These are phyloP conservation scores for Melastoma candidum DNA, from an alignment of 441 rosid genomes.

Conservation along the genomic window DNA sequence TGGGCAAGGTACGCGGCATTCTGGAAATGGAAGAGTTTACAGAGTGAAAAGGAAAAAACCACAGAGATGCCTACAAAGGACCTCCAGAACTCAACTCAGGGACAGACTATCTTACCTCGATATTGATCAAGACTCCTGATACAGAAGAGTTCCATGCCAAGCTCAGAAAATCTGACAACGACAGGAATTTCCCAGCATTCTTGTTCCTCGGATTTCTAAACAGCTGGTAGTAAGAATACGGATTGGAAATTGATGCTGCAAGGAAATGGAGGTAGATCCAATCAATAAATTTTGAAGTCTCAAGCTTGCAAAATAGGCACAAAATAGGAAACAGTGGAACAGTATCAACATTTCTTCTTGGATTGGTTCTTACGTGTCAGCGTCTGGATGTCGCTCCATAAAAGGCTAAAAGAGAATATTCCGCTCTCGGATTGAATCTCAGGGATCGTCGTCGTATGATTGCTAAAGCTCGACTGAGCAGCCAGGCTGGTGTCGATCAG, in stretches of 20 bases:
- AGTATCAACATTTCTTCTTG: too few species aligned
- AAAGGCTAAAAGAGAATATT: slow-evolving; percentile 50
- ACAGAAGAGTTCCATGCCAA: slow-evolving; percentile 41
- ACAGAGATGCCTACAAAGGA: neutral
- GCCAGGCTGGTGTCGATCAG: slow-evolving; percentile 39
- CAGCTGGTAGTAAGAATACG: slow-evolving; percentile 14
- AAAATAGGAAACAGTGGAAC: too few species aligned
- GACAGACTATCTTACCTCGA: slow-evolving; percentile 37
- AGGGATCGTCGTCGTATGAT: slow-evolving; percentile 25
- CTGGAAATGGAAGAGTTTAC: slow-evolving; percentile 20
- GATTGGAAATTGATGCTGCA: slow-evolving; percentile 53
- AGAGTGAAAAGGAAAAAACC: too few species aligned
- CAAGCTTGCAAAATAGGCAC: too few species aligned
- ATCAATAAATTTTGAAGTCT: neutral
- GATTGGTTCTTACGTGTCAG: slow-evolving; percentile 43
- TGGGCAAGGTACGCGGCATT: slow-evolving; percentile 55
- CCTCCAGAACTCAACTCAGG: neutral
- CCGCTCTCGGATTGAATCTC: slow-evolving; percentile 24
- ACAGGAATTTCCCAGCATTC: slow-evolving; percentile 35
- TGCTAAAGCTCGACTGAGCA: slow-evolving; percentile 29
- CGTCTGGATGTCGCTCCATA: slow-evolving; percentile 46
- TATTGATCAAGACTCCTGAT: slow-evolving; percentile 48
- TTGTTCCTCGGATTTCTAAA: slow-evolving; percentile 43
- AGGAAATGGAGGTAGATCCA: slow-evolving; percentile 3
- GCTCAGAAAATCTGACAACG: slow-evolving; percentile 48